These are phyloP conservation scores for Candida koratica DNA, from an alignment of 805 yeast genomes.

Conservation along the genomic window DNA sequence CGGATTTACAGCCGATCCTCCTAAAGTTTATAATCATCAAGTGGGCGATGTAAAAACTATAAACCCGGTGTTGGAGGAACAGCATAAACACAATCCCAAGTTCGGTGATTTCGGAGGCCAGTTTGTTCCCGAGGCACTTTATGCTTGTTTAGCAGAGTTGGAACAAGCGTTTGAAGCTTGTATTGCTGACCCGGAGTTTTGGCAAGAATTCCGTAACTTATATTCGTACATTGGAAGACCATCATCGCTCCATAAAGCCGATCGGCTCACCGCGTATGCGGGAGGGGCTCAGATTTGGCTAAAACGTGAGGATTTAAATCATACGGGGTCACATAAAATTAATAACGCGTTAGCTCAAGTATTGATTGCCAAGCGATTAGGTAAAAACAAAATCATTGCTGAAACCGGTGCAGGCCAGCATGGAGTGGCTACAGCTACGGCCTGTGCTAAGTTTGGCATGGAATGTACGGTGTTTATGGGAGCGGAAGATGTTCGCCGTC, in stretches of 20 bases:
- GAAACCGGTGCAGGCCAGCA: constrained; percentile 95
- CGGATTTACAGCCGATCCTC: constrained; percentile 32
- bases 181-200: constrained; percentile 82
- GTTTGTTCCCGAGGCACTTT: constrained; percentile 95
- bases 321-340: constrained; percentile 85
- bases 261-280: constrained; percentile 78
- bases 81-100: constrained; percentile 65
- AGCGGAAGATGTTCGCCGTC: constrained; percentile 98
- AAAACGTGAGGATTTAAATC: constrained; percentile 93
- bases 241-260: constrained; percentile 86
- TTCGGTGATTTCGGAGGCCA: constrained; percentile 98
- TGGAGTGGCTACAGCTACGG: constrained; percentile 91
- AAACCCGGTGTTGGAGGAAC: constrained; percentile 45
- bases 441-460: constrained; percentile 88
- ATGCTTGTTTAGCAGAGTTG: constrained; percentile 83
- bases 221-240: constrained; percentile 97
- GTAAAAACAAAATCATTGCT: constrained; percentile 74
- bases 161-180: constrained; percentile 87
- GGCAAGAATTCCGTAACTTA: constrained; percentile 84
- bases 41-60: constrained; percentile 25
- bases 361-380: constrained; percentile 71
- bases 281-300: constrained; percentile 96
- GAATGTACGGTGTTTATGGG: constrained; percentile 97
- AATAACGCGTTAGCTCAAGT: constrained; percentile 84
- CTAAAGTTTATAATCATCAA: constrained; percentile 22